Conservation (phyloP, 371 early-diverging fungal species). For the Capniomyces stellatus region DNA sequence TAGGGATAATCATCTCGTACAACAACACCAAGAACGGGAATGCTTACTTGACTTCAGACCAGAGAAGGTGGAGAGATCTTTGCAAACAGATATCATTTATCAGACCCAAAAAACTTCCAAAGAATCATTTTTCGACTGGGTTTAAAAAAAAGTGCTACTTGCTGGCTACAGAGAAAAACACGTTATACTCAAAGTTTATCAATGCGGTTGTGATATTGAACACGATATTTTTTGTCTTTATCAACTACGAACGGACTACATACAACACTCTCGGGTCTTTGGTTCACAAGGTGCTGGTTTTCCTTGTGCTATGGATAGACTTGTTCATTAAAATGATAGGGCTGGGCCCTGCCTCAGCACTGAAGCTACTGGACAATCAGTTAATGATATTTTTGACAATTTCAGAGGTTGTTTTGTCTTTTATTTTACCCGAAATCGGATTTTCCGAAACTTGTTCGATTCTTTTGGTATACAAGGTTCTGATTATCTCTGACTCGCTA, state of each 20-base stretch:
- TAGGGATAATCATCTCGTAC: slow-evolving; percentile 49
- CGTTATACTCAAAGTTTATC: slow-evolving; percentile 1
- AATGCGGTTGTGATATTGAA: background rate
- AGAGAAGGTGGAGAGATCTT: slow-evolving; percentile 49
- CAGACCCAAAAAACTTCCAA: slow-evolving; percentile 35
- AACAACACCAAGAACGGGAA: slow-evolving; percentile 40
- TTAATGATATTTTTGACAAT: background rate
- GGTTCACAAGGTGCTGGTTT: slow-evolving; percentile 47
- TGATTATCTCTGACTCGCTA: slow-evolving; percentile 4
- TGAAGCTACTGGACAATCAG: background rate
- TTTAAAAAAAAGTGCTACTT: background rate
- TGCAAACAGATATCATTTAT: slow-evolving; percentile 39
- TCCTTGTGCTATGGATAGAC: slow-evolving; percentile 7
- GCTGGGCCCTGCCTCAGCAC: background rate
- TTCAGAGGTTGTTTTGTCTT: background rate
- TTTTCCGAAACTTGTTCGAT: background rate
- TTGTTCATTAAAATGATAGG: background rate
- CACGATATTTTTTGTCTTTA: background rate
- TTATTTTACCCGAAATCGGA: background rate
- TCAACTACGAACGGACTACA: background rate
- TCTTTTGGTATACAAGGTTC: slow-evolving; percentile 2
- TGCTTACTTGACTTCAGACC: slow-evolving; percentile 44
- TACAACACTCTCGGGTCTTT: background rate
- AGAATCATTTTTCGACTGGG: slow-evolving; percentile 12
- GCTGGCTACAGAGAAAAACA: background rate